Evolutionary conservation across 441 rosid species (phyloP), one percentile per base, ranked within the genome.

Genomic region (Manihot esculenta): DNA sequence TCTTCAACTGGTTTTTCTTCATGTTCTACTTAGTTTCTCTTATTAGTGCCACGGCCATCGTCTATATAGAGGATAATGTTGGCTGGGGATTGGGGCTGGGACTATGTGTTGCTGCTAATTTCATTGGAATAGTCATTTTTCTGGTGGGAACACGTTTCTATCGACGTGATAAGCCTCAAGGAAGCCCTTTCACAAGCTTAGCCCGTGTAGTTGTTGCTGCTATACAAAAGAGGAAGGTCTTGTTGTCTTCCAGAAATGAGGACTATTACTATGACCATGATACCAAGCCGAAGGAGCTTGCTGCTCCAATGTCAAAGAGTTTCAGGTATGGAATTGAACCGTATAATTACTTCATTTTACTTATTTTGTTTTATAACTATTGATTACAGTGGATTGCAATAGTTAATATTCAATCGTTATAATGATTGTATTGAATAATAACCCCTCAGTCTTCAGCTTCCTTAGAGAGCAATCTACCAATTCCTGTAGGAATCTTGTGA

Each of bases 1-100:
- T 80, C 81, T 89, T 89, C 77, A 86, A 84, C 64, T 86, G 85
- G 86, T 84, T 51, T 57, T 78, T 83, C 72, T 62, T 86, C 64
- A 47, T 77, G 0, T 0, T 73, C 7, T 76, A 80, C 62, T 0
- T 42, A 0, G 64, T 66, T 0, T 24, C 38, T 1, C 75, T 77
- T 15, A 20, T 62, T 3, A 38, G 82, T 14, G 27, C 71, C 0
- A 86, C 86, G 0, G 78, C 71, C 3, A 42, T 87, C 41, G 83
- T 85, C 2, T 84, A 83, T 17, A 12, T 81, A 1, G 77, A 86
- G 54, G 87, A 86, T 21, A 84, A 79, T 15, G 62, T 78, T 30
- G 79, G 87, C 49, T 86, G 91, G 91, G 68, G 41, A 4, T 13
- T 85, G 11, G 95, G 90, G 2, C 86, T 73, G 26, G 81, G 84